Percentiles rank a stretch among this genome's conserved stretches.
These are phyloP conservation scores for Firmiana major DNA, from an alignment of 345 rosid species.

Conservation along the genomic window DNA sequence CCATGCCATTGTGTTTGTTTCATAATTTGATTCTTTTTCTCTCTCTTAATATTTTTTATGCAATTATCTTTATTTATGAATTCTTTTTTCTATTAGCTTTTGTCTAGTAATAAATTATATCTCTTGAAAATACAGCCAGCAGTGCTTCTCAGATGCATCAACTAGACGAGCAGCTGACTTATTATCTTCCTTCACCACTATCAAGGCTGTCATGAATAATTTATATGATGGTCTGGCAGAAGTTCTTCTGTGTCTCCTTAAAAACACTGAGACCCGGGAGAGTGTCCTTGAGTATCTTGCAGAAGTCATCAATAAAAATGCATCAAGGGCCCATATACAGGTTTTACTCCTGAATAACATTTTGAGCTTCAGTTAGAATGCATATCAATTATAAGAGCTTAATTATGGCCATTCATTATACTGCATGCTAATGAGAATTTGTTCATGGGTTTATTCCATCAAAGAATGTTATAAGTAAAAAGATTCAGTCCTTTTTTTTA, in stretches of 20 bases:
- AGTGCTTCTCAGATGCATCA: conserved; percentile 90
- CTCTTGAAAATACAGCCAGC: conserved; percentile 62
- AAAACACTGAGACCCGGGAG: conserved; percentile 68
- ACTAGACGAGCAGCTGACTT: conserved; percentile 77
- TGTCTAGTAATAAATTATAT: conserved; percentile 5
- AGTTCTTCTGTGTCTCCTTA: conserved; percentile 67
- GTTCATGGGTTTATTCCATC: neutral
- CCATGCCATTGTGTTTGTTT: neutral
- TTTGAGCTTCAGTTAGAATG: neutral
- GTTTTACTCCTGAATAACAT: conserved; percentile 28
- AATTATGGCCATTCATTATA: neutral
- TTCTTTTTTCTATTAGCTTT: conserved; percentile 6
- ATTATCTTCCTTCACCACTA: conserved; percentile 80
- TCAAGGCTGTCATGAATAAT: conserved; percentile 71
- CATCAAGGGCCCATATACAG: conserved; percentile 89
- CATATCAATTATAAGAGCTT: neutral
- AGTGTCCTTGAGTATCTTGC: conserved; percentile 89
- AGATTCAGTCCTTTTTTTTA: neutral
- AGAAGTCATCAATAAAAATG: conserved; percentile 89
- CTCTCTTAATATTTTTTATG: neutral
- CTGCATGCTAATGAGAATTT: neutral
- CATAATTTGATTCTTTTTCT: neutral
- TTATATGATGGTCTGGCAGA: conserved; percentile 68
- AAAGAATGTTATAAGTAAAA: neutral
- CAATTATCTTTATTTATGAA: neutral